A percentile compares a stretch with the other conserved stretches of the same genome.
phyloP scores from a whole-genome alignment of 2,329 filamentous ascomycete species.

The Endothia cerciana region DNA sequence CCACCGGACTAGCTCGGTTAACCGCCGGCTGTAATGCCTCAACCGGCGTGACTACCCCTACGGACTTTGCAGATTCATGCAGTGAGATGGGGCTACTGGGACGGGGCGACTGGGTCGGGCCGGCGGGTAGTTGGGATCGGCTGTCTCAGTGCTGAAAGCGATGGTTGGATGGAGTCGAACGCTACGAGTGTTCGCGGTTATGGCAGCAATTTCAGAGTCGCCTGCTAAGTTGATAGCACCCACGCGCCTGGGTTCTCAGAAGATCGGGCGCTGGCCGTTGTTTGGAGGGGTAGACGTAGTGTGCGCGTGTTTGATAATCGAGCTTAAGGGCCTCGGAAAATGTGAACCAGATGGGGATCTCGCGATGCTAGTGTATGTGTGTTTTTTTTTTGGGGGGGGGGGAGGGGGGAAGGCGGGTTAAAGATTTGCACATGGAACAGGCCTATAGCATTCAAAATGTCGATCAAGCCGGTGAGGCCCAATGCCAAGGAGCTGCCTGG shows the following conservation, averaged over 20 bases:
- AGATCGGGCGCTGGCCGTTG: too few relatives aligned
- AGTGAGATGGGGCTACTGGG: too few relatives aligned
- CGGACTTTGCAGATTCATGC: not conserved
- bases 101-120: constrained; percentile 4
- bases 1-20: not conserved
- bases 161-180: not conserved
- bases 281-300: too few relatives aligned
- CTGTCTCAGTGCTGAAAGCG: not conserved
- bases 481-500: not conserved
- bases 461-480: not conserved
- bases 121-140: not conserved
- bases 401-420: too few relatives aligned
- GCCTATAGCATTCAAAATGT: not conserved
- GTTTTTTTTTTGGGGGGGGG: too few relatives aligned
- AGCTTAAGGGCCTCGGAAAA: too few relatives aligned
- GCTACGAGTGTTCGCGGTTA: not conserved
- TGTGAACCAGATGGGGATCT: too few relatives aligned
- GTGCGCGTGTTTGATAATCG: too few relatives aligned
- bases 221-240: not conserved
- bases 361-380: too few relatives aligned
- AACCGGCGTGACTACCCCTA: not conserved
- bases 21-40: not conserved
- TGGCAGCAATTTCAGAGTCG: not conserved
- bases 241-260: not conserved
- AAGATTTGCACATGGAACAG: not conserved